These are phyloP conservation scores for Colletotrichum sp. DNA, from an alignment of 2,329 filamentous ascomycete species.

Conservation along the genomic window DNA sequence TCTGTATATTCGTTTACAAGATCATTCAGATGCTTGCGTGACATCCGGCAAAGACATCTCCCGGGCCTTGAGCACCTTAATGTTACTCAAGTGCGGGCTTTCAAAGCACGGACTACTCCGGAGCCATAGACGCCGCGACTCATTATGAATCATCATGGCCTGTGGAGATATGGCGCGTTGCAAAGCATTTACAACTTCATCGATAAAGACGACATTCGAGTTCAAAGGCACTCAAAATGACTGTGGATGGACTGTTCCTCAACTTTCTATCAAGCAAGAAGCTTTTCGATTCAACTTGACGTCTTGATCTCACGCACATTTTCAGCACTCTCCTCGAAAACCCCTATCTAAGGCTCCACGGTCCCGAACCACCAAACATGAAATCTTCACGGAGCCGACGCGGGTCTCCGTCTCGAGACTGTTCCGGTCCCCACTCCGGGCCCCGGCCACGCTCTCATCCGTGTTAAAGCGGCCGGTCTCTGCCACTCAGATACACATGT, in stretches of 20 bases:
- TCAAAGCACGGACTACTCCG: neutral
- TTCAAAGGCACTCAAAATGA: neutral
- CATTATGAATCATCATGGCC: neutral
- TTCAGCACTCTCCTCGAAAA: neutral
- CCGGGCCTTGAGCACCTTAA: neutral
- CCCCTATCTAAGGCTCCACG: neutral
- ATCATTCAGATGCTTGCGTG: neutral
- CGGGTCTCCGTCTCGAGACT: neutral
- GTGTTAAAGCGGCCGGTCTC: conserved; percentile 8
- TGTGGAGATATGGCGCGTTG: neutral
- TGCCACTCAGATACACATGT: conserved; percentile 19
- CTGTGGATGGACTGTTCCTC: neutral
- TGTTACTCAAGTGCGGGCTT: neutral
- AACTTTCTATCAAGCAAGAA: neutral
- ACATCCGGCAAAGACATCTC: neutral
- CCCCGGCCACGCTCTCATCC: neutral
- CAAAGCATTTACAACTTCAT: rapidly evolving
- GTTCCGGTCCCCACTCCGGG: neutral
- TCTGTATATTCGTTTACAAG: rapidly evolving
- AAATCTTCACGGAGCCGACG: neutral
- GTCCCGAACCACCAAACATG: neutral
- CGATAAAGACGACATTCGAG: rapidly evolving
- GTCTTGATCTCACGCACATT: neutral
- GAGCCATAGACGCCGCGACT: rapidly evolving
- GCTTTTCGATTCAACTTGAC: neutral